A percentile compares a stretch with the other conserved stretches of the same genome.
phyloP scores from a whole-genome alignment of 2,329 filamentous ascomycete species.

The Camillea tinctor region DNA sequence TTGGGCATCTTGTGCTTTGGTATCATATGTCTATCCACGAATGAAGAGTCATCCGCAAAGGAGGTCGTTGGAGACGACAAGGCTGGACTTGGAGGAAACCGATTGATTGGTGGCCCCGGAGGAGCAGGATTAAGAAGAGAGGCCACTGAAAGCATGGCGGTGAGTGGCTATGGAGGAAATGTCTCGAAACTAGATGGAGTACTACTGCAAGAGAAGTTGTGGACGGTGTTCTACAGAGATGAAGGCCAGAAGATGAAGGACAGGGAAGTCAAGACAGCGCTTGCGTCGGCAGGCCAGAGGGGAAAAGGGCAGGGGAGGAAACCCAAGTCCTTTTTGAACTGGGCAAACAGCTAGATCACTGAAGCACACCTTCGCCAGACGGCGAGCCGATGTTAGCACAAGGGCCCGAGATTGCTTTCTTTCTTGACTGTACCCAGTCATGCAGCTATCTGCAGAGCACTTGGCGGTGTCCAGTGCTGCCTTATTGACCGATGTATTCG shows the following conservation, averaged over 20 bases:
- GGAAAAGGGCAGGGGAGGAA: conserved; percentile 25
- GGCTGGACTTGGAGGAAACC: conserved; percentile 42
- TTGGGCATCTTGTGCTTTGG: conserved; percentile 62
- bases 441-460: conserved; percentile 39
- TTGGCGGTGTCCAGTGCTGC: conserved; percentile 34
- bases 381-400: conserved; percentile 35
- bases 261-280: conserved; percentile 35
- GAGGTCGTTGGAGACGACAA: conserved; percentile 36
- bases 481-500: conserved; percentile 41
- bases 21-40: conserved; percentile 30
- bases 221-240: conserved; percentile 24
- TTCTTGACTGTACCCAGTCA: conserved; percentile 38
- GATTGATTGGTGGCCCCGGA: conserved; percentile 41
- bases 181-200: conserved; percentile 40
- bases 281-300: conserved; percentile 30
- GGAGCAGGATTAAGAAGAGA: conserved; percentile 65
- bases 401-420: conserved; percentile 39
- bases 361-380: conserved; percentile 34
- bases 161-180: conserved; percentile 31
- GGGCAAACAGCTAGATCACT: conserved; percentile 39
- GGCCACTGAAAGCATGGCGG: conserved; percentile 61
- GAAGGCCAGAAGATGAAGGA: conserved; percentile 25
- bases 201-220: conserved; percentile 30
- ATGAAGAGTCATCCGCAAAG: conserved; percentile 32
- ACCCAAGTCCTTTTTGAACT: conserved; percentile 35